Evolutionary conservation across 2,329 filamentous ascomycete genomes (phyloP).

Genomic region (Neofusicoccum umdonicola): DNA sequence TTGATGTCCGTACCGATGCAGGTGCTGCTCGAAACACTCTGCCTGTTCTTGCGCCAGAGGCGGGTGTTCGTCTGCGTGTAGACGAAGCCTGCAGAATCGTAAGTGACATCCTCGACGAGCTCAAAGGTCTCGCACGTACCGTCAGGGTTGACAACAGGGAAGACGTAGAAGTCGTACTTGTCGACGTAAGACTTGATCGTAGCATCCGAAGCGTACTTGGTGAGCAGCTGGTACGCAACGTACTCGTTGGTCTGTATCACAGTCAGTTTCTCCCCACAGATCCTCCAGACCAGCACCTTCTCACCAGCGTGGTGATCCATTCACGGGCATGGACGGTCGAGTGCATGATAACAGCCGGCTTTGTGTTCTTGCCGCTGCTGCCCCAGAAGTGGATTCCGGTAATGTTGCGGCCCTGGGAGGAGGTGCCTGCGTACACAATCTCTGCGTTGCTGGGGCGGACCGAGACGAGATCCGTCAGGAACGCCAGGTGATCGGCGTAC

Average conservation of each 20-base stretch:
- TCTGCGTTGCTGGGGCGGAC: conserved; percentile 33
- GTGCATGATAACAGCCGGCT: conserved; percentile 39
- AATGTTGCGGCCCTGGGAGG: conserved; percentile 31
- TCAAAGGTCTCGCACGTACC: conserved; percentile 52
- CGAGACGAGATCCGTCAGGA: conserved; percentile 33
- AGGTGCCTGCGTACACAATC: conserved; percentile 33
- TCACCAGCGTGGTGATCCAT: conserved; percentile 36
- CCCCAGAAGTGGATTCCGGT: conserved; percentile 41
- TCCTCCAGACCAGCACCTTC: not conserved
- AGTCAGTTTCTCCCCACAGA: conserved; percentile 20
- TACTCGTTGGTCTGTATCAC: conserved; percentile 26
- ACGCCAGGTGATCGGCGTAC: conserved; percentile 34
- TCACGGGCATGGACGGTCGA: conserved; percentile 39
- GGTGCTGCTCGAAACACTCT: conserved; percentile 27
- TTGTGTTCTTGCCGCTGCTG: conserved; percentile 34
- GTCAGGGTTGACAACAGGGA: conserved; percentile 40
- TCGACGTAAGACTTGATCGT: conserved; percentile 48
- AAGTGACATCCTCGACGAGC: conserved; percentile 26
- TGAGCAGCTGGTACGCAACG: conserved; percentile 36
- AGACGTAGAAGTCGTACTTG: conserved; percentile 64
- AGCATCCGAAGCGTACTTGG: conserved; percentile 33
- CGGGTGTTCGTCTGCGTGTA: conserved; percentile 38
- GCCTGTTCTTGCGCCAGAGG: conserved; percentile 41
- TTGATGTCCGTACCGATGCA: conserved; percentile 41
- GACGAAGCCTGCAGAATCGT: conserved; percentile 29